Evolutionary conservation across 2,329 filamentous ascomycete genomes (phyloP), one percentile per base, ranked within the genome.

Genomic region (Mollisia scopiformis): DNA sequence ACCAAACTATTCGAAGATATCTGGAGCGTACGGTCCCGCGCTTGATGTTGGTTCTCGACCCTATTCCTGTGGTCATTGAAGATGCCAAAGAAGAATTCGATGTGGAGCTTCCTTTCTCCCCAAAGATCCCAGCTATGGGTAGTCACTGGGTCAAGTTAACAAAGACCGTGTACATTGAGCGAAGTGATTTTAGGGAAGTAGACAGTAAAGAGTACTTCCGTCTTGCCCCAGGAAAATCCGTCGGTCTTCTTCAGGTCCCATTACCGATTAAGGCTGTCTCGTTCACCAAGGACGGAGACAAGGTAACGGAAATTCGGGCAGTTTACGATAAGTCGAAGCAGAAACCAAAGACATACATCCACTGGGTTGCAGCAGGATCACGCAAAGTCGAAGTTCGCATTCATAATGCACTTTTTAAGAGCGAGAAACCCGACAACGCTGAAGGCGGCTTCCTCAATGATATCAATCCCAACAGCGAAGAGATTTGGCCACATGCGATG

Each of bases 41-140:
- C 27, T 82, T 97, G 13, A 95, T 96, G 90, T 82, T 97, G 30
- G 86, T 98, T 2, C 83, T 97, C 21, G 92, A 97, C 67, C 94
- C 94, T 0, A 80, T 97, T 49, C 88, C 87, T 33, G 87, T 97
- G 13, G 80, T 92, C 30, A 92, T 97, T 61, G 90, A 95, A 67
- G 90, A 94, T 69, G 81, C 90, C n/a, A n/a, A n/a, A 0, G 83
- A 88, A 14, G 88, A 91, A 57, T 82, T 90, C 55, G 85, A 91
- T 61, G 74, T 94, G 2, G 84, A 85, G 2, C 79, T 91, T 7
- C 92, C 93, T 0, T 97, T 96, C 77, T 90, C 90, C 19, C 88
- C 91, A 25, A 96, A 96, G 77, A 87, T 93, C 67, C 83, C 90
- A 1, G 81, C 80, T 16, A 86, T 89, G 75, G 88, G 88, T 31